Base-by-base conservation (phyloP, 108 stramenopile species). In the Nannochloropsis oceanica region DNA sequence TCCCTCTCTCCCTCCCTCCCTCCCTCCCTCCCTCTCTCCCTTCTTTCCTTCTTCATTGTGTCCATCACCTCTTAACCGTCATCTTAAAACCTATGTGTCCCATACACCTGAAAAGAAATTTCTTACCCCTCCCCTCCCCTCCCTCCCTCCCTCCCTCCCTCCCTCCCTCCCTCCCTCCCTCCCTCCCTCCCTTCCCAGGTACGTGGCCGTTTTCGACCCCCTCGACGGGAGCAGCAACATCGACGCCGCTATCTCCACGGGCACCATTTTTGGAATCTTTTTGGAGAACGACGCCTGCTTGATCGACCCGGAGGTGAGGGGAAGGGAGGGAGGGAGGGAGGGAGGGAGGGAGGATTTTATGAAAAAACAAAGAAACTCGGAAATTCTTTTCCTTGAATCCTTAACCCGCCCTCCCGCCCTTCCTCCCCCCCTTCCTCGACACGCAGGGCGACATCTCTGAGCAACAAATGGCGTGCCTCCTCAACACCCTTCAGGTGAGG, bases 241-340 rank as follows among this genome's bases (percentile, higher is more conserved):
- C 84, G 96, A 96, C 86, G 95, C 95, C 50, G 95, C 95, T 84
- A 96, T 95, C 90, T 92, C 94, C 43, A 95, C 96, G 44, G 96
- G 96, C 27, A 94, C 93, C 43, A 96, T 96, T 90, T 94, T 94
- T 89, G 94, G 94, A 25, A 93, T 96, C 44, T 96, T 94, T 34
- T 93, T 93, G 43, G 93, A 93, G 26, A 92, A 90, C 13, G 93
- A 93, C 12, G 90, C 90, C 59, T 91, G 90, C 82, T 42, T 87
- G 24, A 79, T 90, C 22, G 91, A 91, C 44, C 27, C 25, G 25
- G 81, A 81, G 25, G 81, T 25, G 20, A 14, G 14, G 14, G 14
- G 81, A 81, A 81, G 81, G 81, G 13, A 81, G n/a, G n/a, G n/a
- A n/a, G n/a, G n/a, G n/a, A n/a, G n/a, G n/a, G n/a, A n/a, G n/a